Percentiles rank a stretch among this genome's conserved stretches.
Evolutionary conservation across 306 rosid genomes (phyloP).

Genomic region (Boehmeria nivea): DNA sequence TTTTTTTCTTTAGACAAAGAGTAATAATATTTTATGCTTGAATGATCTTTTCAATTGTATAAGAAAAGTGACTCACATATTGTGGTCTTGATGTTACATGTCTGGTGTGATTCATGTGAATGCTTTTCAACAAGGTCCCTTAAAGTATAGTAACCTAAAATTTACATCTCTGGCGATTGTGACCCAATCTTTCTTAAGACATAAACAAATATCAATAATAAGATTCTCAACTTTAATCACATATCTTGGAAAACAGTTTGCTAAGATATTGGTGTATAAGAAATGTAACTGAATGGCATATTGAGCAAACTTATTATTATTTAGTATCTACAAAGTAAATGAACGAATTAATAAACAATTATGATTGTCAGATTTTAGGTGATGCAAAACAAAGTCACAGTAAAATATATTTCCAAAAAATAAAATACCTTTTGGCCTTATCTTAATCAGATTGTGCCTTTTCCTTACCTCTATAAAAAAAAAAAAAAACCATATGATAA

Average conservation of each 20-base stretch:
- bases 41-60: not conserved
- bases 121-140: not conserved
- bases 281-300: not conserved
- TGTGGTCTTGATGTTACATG: slow-evolving; percentile 22
- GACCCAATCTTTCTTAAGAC: not conserved
- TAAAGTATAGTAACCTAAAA: not conserved
- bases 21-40: not conserved
- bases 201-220: not conserved
- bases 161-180: not conserved
- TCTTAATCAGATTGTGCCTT: too few relatives aligned
- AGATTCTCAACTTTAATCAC: not conserved
- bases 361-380: too few relatives aligned
- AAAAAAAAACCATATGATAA: too few relatives aligned
- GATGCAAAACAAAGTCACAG: too few relatives aligned
- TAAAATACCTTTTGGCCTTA: too few relatives aligned
- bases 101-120: slow-evolving; percentile 27
- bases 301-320: too few relatives aligned
- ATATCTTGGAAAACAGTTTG: not conserved
- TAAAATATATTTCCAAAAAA: too few relatives aligned
- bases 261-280: not conserved
- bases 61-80: not conserved
- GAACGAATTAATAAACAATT: too few relatives aligned
- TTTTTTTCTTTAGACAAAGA: slow-evolving; percentile 1
- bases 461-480: too few relatives aligned
- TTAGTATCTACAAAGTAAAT: too few relatives aligned